Evolutionary conservation across 1,139 yeast genomes (phyloP).

Genomic region (Yamadazyma oceani): DNA sequence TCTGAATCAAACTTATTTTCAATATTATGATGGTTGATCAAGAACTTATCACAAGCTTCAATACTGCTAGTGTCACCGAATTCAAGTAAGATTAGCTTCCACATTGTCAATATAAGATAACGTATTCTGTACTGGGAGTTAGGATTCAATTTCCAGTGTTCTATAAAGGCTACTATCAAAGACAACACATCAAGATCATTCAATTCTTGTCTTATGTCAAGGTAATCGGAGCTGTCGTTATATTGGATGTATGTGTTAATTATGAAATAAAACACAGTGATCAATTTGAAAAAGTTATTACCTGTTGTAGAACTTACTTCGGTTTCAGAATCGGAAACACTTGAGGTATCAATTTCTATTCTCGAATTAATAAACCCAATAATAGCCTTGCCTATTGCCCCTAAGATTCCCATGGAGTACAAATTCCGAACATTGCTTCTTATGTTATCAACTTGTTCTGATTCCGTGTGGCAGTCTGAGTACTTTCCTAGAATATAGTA

Average conservation of each 20-base stretch:
- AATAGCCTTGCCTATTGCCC: slow-evolving; percentile 1
- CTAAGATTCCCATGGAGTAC: slow-evolving; percentile 15
- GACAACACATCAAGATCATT: slow-evolving; percentile 38
- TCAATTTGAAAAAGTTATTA: slow-evolving; percentile 27
- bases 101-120: slow-evolving; percentile 53
- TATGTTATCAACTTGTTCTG: slow-evolving; percentile 39
- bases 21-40: slow-evolving; percentile 46
- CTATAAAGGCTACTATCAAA: slow-evolving; percentile 52
- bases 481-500: slow-evolving; percentile 49
- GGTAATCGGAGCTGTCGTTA: slow-evolving; percentile 17
- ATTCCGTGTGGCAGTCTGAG: slow-evolving; percentile 24
- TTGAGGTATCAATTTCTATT: slow-evolving; percentile 15
- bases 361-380: slow-evolving; percentile 16
- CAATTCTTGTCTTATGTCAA: slow-evolving; percentile 21
- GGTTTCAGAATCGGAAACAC: background rate
- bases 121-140: slow-evolving; percentile 35
- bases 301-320: slow-evolving; percentile 1
- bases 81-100: slow-evolving; percentile 60
- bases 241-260: slow-evolving; percentile 30
- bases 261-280: slow-evolving; percentile 58
- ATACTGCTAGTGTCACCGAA: slow-evolving; percentile 60
- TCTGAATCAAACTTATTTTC: slow-evolving; percentile 28
- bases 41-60: slow-evolving; percentile 47
- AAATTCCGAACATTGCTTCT: slow-evolving; percentile 14
- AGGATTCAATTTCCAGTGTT: slow-evolving; percentile 65